Evolutionary conservation across 2,329 filamentous ascomycete species (phyloP).

Genomic region (Dactylellina leptospora): DNA sequence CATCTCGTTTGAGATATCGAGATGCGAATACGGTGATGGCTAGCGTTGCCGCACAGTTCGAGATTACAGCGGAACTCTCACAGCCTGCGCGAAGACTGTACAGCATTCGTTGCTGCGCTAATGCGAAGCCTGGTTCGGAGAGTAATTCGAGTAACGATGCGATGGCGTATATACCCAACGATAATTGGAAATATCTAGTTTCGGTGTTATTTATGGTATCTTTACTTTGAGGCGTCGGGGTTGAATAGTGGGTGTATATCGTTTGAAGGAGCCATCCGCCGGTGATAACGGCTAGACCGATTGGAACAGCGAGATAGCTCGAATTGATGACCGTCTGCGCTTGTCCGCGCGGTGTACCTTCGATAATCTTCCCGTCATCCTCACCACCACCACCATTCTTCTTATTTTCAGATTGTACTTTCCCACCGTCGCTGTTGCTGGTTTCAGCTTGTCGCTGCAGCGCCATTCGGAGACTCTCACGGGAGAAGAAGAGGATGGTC

Average conservation of each 20-base stretch:
- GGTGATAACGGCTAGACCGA: constrained; percentile 73
- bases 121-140: constrained; percentile 87
- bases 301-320: constrained; percentile 77
- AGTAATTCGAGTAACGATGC: constrained; percentile 77
- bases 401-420: constrained; percentile 22
- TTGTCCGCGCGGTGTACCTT: constrained; percentile 57
- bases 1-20: constrained; percentile 55
- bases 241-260: constrained; percentile 22
- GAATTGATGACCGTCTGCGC: constrained; percentile 77
- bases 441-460: constrained; percentile 77
- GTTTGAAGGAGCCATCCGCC: constrained; percentile 68
- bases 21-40: constrained; percentile 73
- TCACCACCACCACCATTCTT: constrained; percentile 8
- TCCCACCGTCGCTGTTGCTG: constrained; percentile 21
- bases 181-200: constrained; percentile 62
- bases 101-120: constrained; percentile 80
- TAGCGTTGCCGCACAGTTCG: constrained; percentile 79
- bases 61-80: constrained; percentile 81
- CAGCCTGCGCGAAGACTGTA: constrained; percentile 83
- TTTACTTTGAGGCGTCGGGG: background rate
- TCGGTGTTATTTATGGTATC: background rate
- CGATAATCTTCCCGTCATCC: constrained; percentile 55
- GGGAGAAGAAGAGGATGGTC: constrained; percentile 90
- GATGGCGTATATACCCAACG: constrained; percentile 66
- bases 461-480: constrained; percentile 89